Base-by-base conservation (phyloP, 2,329 filamentous ascomycete genomes). In the Sporothrix phasma region DNA sequence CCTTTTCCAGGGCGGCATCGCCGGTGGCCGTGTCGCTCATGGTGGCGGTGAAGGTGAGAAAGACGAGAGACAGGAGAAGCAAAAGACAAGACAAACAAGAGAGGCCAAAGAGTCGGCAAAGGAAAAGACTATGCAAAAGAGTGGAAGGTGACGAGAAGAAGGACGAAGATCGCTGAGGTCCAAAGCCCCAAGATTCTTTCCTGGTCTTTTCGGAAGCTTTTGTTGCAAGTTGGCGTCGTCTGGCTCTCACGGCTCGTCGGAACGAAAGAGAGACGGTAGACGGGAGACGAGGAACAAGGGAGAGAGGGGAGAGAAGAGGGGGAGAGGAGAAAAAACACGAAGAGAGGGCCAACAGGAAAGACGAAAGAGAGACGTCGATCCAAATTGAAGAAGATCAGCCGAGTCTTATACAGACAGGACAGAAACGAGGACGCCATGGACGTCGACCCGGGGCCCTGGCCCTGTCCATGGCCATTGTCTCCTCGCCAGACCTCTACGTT, bases 1-100 rank as follows among this genome's bases (percentile, higher is more conserved):
- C 53, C 3, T 54, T 15, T 37, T 62, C 61, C 37, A 61, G 59
- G 56, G 29, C 31, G 59, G 45, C 49, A 22, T 63, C 61, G 49
- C 26, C 61, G 49, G 24, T 24, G 24, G 61, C 26, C 13, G n/a
- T n/a, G n/a, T 63, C 61, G 49, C 45, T 56, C 61, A 63, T 63
- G 61, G 6, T 45, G 47, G 60, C 7, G 31, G 26, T 13, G 15
- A 34, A n/a, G 7, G 15, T 13, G 45, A 19, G 17, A 43, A 37
- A 15, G 3, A 19, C 17, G 3, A 51, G n/a, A n/a, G n/a, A 41
- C n/a, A n/a, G n/a, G 34, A 13, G 34, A 37, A 37, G 34, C 10
- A 37, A 15, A 37, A 11, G 26, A 49, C 29, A 13, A 29, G 5
- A 19, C n/a, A 4, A 45, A 45, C n/a, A 53, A 51, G 45, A 26